phyloP scores from a whole-genome alignment of 257 asterid species.

The Salvia rosmarinus region DNA sequence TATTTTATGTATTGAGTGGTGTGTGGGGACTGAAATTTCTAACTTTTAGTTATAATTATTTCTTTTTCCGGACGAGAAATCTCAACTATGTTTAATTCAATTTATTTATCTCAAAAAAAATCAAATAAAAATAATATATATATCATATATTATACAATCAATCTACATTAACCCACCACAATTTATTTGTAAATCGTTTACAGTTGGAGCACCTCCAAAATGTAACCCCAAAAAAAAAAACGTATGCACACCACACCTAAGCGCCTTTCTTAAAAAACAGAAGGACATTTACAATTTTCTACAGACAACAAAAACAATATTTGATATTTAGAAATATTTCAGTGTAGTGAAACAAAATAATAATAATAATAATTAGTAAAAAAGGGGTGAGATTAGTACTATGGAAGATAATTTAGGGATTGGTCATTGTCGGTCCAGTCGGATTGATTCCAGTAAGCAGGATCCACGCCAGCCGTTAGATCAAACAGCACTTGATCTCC shows the following conservation, averaged over 20 bases:
- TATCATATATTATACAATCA: not conserved
- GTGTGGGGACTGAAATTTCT: too few species aligned
- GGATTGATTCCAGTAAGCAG: constrained; percentile 71
- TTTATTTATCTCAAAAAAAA: not conserved
- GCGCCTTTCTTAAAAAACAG: not conserved
- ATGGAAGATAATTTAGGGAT: constrained; percentile 63
- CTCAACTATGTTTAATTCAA: not conserved
- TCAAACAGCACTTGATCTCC: constrained; percentile 71
- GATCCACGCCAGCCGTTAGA: constrained; percentile 69
- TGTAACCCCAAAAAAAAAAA: not conserved
- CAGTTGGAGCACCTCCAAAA: not conserved
- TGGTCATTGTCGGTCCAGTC: constrained; percentile 73
- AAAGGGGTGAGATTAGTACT: constrained; percentile 30
- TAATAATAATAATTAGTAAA: not conserved
- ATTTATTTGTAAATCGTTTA: not conserved
- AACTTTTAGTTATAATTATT: not conserved
- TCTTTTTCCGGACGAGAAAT: not conserved
- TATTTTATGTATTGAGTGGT: too few species aligned
- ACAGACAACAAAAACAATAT: not conserved
- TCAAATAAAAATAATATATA: not conserved
- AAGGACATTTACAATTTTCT: constrained; percentile 5
- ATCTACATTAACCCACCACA: not conserved
- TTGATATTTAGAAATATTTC: not conserved
- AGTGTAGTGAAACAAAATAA: not conserved
- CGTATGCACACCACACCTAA: not conserved